Conservation (phyloP, 2,329 filamentous ascomycete genomes). For the Lomentospora prolificans region DNA sequence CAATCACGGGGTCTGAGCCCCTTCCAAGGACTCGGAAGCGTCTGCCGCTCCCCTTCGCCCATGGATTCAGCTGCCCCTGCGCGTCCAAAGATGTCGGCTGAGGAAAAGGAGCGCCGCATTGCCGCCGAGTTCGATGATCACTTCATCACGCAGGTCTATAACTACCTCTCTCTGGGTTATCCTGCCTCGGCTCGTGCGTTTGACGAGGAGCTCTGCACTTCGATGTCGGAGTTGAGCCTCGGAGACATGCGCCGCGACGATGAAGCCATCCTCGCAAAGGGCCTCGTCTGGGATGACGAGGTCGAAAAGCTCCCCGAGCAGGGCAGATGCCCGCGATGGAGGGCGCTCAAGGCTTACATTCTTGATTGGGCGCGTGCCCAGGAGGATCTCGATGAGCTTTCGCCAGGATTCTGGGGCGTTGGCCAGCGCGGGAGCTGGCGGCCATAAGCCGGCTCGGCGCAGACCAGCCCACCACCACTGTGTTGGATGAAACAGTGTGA, state of each 20-base stretch:
- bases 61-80: neutral
- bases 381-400: constrained; percentile 61
- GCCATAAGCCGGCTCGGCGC: neutral
- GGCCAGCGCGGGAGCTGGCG: constrained; percentile 18
- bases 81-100: neutral
- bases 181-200: constrained; percentile 74
- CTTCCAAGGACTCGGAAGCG: neutral
- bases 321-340: constrained; percentile 63
- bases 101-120: constrained; percentile 41
- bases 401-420: constrained; percentile 57
- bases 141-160: constrained; percentile 94
- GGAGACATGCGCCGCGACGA: constrained; percentile 66
- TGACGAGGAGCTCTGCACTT: constrained; percentile 76
- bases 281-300: constrained; percentile 58
- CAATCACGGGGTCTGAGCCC: constrained; percentile 3
- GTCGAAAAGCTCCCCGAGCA: constrained; percentile 30
- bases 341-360: constrained; percentile 73
- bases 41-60: neutral
- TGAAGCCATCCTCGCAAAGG: constrained; percentile 47
- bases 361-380: constrained; percentile 85
- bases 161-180: constrained; percentile 89
- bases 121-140: constrained; percentile 64
- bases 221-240: constrained; percentile 55
- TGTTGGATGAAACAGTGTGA: no score
- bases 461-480: neutral